Evolutionary conservation across 106 monocot genomes (phyloP), one percentile per base, ranked within the genome.

Genomic region (Allium sativum): DNA sequence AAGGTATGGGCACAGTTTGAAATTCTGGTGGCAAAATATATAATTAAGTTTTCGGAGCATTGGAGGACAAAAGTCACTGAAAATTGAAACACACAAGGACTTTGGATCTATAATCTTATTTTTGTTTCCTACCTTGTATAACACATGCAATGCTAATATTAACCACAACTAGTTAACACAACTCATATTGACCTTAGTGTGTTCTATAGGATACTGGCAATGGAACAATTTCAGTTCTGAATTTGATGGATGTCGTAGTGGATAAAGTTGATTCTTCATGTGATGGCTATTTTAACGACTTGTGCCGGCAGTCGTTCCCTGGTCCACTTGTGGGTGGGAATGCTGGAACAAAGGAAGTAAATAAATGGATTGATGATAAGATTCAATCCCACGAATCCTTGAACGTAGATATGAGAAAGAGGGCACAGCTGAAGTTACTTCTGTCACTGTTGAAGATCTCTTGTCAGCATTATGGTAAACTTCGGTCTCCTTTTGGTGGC

Each of bases 321-420:
- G 90, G 95, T 59, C 95, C 95, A 17, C 90, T 96, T 74, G 87
- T 82, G 48, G 95, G 90, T 53, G 90, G 90, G 21, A 84, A 55
- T 84, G 79, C 81, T 74, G 65, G 81, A 43, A 66, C 74, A 61
- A 96, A 87, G 70, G 95, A 90, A 67, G 70, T 90, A 31, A 79
- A 87, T 61, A 96, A 82, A 73, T 96, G 95, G 90, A 70, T 96
- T 48, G 90, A 96, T 66, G 90, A 90, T 72, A 90, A 66, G 18
- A 82, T 84, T n/a, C 6, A 60, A 14, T 56, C 65, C 21, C 84
- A 75, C 58, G 82, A 84, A 62, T 69, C 89, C 48, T 53, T 74
- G 17, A 12, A 11, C 0, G n/a, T 68, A 45, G 87, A 90, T 44
- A 66, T 66, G 54, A 79, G 77, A 50, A 81, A 78, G 75, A 79